Base-by-base conservation (phyloP, 1,284 basidiomycete species). In the Ganoderma sinense region DNA sequence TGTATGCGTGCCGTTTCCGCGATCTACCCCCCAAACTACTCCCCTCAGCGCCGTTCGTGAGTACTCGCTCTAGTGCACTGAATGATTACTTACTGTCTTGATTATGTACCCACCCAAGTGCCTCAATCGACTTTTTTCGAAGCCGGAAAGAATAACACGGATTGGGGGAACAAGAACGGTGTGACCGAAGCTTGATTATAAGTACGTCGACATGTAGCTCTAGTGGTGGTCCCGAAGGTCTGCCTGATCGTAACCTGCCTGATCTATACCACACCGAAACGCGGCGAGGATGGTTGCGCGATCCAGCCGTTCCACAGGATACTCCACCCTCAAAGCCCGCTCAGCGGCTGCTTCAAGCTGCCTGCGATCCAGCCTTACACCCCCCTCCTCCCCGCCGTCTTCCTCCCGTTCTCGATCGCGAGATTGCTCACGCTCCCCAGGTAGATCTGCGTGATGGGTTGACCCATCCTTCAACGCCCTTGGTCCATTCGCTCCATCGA, bases 41-140 rank as follows among this genome's bases (percentile, higher is more conserved):
- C 11, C 36, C 36, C 33, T 98, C 31, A 80, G 91, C 95, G 6
- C 85, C 89, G 45, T 88, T 84, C 76, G 97, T 97, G 74, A 78
- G 92, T 78, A 31, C 11, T 61, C 40, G 23, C 7, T 8, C 2
- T 23, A 48, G 23, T 20, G 33, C 33, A 20, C 36, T 60, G 31
- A 4, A 39, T 43, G 33, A 33, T 53, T 20, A 8, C 11, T 62
- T 14, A n/a, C 55, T 23, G 31, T 63, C 56, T 39, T 56, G 48
- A n/a, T n/a, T n/a, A n/a, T n/a, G n/a, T n/a, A n/a, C n/a, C n/a
- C 26, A 55, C 55, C 29, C 76, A 97, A 94, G 91, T 98, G 13
- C 88, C 92, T 4, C 88, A 90, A 64, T 79, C 84, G 4, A 93
- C 97, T n/a, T n/a, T 97, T 0, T 89, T 91, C 1, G 88, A 89